Evolutionary conservation across 257 asterid species (phyloP).

Genomic region (Ilex asprella): DNA sequence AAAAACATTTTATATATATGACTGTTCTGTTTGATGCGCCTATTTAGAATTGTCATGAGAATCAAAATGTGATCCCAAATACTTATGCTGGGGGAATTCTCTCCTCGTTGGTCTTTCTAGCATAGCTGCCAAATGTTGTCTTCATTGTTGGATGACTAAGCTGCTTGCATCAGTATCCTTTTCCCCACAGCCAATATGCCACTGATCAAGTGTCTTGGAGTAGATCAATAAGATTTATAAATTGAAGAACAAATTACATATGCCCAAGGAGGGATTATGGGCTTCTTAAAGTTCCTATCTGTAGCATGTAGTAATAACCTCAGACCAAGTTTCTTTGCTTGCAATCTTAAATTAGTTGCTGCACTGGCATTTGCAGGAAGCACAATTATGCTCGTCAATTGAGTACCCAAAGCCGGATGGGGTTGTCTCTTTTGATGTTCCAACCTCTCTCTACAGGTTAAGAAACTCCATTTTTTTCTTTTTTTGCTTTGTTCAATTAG

Average conservation of each 20-base stretch:
- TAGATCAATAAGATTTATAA: background rate
- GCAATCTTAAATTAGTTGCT: constrained; percentile 9
- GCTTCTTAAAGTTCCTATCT: background rate
- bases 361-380: constrained; percentile 52
- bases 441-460: constrained; percentile 85
- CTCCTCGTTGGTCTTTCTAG: no score
- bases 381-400: constrained; percentile 45
- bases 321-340: no score
- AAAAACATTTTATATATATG: no score
- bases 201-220: background rate
- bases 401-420: constrained; percentile 93
- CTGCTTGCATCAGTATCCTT: no score
- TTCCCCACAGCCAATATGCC: background rate
- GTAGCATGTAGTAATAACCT: background rate
- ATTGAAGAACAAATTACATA: background rate
- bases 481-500: background rate
- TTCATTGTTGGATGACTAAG: no score
- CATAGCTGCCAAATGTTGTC: no score
- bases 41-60: no score
- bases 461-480: constrained; percentile 9
- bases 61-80: no score
- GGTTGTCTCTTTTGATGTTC: constrained; percentile 68
- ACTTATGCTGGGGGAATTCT: no score
- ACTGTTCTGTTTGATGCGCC: no score
- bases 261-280: background rate